Base-by-base conservation (phyloP, 1,139 yeast genomes). In the Hemisphaericaspora xylofermentans region DNA sequence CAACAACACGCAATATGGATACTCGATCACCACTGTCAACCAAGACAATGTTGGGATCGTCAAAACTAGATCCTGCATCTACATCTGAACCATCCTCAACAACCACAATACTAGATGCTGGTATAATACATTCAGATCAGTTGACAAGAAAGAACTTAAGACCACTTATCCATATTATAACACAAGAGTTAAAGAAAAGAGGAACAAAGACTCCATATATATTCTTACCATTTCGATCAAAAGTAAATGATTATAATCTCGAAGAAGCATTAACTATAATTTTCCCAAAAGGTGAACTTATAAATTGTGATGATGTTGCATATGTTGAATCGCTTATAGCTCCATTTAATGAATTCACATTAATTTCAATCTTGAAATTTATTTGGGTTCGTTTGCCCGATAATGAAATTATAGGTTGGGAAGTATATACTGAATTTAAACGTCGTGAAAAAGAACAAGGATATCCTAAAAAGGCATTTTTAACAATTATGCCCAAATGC, bases 321-420 rank as follows among this genome's bases (percentile, higher is more conserved):
- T 56, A 57, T 4, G 57, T 77, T 24, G 54, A 58, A 18, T 56
- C 61, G 27, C 62, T 73, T 1, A 64, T 82, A 12, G 55, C 63
- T 37, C 53, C 62, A 36, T 74, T 82, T 2, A 86, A 83, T 51
- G 86, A 78, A 46, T 80, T 76, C 58, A 84, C 93, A 0, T 65
- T 88, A 37, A 80, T 86, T 38, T 79, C 89, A 44, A 82, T 82
- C 3, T 66, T 88, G 45, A 88, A 87, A 57, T 88, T 85, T 63
- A 70, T 89, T 41, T 89, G 97, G 97, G 78, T 93, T 47, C 67
- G 97, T 48, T 63, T 89, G 24, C 93, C 93, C 2, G 84, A 84
- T 43, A 79, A 80, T 46, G 91, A 91, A 49, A 74, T 88, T 25
- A 81, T 89, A 33, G 94, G 96, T 0, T 88, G 96, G 95, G 84